Base-by-base conservation (phyloP, 2,329 filamentous ascomycete genomes). In the Sporothrix variecibatus region DNA sequence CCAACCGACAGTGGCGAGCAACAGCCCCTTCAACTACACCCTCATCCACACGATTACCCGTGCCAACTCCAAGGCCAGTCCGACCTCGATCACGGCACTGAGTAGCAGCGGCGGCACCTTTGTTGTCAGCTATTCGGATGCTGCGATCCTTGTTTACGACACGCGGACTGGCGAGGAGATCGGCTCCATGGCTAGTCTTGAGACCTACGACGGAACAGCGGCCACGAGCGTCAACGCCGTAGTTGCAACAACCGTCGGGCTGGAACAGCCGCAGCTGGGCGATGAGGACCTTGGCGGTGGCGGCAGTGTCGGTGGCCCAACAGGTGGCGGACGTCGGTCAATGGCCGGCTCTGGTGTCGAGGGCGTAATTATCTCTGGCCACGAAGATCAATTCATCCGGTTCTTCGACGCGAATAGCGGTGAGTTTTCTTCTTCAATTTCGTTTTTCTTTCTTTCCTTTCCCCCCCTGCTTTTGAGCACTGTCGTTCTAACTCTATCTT, bases 331-430 rank as follows among this genome's bases (percentile, higher is more conserved):
- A 49, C 67, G 67, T 1, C 84, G 87, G 43, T 85, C 86, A 0
- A 87, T 87, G 84, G 91, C 91, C 8, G 92, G 91, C 71, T 94
- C 92, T 73, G 93, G 93, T 46, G 91, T 97, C 0, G 95, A 98
- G 82, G 96, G 96, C 15, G 93, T 97, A 28, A 93, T 99, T 74
- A 98, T 99, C 77, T 97, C 93, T 76, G 96, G 96, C 77, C 95
- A 99, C 81, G 96, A 99, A 85, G 96, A 99, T 84, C 91, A 93
- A 78, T 98, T 94, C 80, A 94, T 99, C 78, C 89, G 95, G 78
- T 97, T 99, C 87, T 99, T 97, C 82, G 96, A 99, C 86, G 96
- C 96, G 76, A 98, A 99, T 81, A 97, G 94, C 84, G 96, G 96
- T 98, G 92, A 83, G 93, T 89, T 58, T 11, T 23, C 56, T 46